Conservation (phyloP, 345 rosid species). For the Atalantia buxifolia region DNA sequence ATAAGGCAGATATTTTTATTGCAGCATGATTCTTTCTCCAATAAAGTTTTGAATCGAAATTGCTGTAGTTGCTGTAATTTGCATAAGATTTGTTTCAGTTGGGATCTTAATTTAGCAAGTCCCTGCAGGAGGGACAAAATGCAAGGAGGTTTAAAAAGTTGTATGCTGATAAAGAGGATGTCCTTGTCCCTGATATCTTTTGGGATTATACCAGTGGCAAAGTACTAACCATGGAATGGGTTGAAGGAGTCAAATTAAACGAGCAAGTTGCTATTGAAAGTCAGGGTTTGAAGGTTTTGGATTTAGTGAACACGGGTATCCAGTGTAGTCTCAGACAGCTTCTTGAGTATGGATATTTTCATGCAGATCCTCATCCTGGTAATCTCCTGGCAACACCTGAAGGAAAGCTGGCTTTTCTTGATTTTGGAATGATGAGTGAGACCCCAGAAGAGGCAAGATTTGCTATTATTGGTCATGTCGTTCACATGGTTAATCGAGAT, state of each 20-base stretch:
- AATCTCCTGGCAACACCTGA: slow-evolving; percentile 97
- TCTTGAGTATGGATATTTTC: slow-evolving; percentile 93
- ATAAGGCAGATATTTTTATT: not conserved
- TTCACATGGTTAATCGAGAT: slow-evolving; percentile 94
- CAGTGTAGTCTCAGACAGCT: slow-evolving; percentile 96
- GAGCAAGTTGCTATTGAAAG: slow-evolving; percentile 88
- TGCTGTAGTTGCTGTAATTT: slow-evolving; percentile 1
- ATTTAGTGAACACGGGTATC: slow-evolving; percentile 90
- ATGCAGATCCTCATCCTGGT: slow-evolving; percentile 99
- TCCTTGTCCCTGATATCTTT: slow-evolving; percentile 93
- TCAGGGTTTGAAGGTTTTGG: slow-evolving; percentile 93
- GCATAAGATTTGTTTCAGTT: slow-evolving; percentile 26
- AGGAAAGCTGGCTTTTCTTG: slow-evolving; percentile 96
- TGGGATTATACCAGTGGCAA: slow-evolving; percentile 95
- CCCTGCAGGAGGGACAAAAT: slow-evolving; percentile 91
- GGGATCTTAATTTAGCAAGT: slow-evolving; percentile 56
- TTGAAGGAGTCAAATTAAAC: slow-evolving; percentile 82
- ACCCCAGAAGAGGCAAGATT: slow-evolving; percentile 96
- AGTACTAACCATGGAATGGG: slow-evolving; percentile 98
- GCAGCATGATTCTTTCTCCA: not conserved
- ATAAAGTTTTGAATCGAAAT: not conserved
- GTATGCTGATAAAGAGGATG: slow-evolving; percentile 90
- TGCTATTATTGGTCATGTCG: slow-evolving; percentile 92
- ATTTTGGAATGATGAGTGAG: slow-evolving; percentile 99
- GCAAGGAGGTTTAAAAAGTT: slow-evolving; percentile 90